These are phyloP conservation scores for bread wheat (Triticum aestivum) DNA, from an alignment of 176 grass and related monocot genomes.

Conservation along the genomic window IWGSC_CS_RefSeq_v2.1 NC_057802.1:7601502-7602001, in stretches of 20 bases:
- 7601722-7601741: background rate
- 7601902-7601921: background rate
- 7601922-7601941: background rate
- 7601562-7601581: slow-evolving; percentile 9
- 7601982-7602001: slow-evolving; percentile 65
- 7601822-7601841: background rate
- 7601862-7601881: background rate
- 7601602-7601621: slow-evolving; percentile 1
- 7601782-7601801: background rate
- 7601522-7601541: slow-evolving; percentile 31
- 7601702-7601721: background rate
- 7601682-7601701: background rate
- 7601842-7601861: background rate
- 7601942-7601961: background rate
- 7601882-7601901: background rate
- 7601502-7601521: background rate
- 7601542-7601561: background rate
- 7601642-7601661: slow-evolving; percentile 6
- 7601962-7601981: slow-evolving; percentile 59
- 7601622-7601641: background rate
- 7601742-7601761: background rate
- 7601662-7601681: background rate
- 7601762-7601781: slow-evolving; percentile 3
- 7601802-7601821: background rate
- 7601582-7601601: slow-evolving; percentile 43